Evolutionary conservation across 257 asterid genomes (phyloP), one percentile per base, ranked within the genome.

Genomic region (Fraxinus cuspidata): DNA sequence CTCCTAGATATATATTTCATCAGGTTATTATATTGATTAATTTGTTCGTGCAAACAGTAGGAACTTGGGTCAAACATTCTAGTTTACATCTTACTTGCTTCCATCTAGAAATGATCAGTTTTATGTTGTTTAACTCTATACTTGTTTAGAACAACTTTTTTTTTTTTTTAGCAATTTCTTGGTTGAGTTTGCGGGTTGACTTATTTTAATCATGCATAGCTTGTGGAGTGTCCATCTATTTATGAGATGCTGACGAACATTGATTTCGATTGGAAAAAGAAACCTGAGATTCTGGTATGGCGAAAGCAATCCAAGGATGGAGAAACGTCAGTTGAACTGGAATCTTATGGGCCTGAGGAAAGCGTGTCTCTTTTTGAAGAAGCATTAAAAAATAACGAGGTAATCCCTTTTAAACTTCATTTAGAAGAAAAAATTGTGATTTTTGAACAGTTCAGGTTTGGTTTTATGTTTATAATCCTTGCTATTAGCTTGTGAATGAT

Each of bases 211-310:
- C 37, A 60, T 81, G 77, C 29, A 13, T 76, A 92, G 97, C 76
- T 92, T 75, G 86, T 92, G 42, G 96, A 89, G 85, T 91, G 95
- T 81, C 96, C 97, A 35, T 91, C 97, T 51, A 68, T 92, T 72
- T 92, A 92, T 70, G 96, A 92, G 86, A 89, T 92, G 96, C 73
- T 92, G 84, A 89, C 96, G 42, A 87, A 88, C 82, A 80, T 92
- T 16, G 78, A 85, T 72, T 92, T 92, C 85, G 81, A 88, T 74
- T 92, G 96, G 97, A 86, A 82, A 84, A 91, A 89, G 83, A 81
- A 87, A 79, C 95, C 97, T 13, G 83, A 87, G 85, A 87, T 92
- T 83, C 77, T 78, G 74, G 94, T 93, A 25, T 93, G 98, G 98
- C 83, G 89, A 79, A 86, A 86, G 79, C 87, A 66, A 74, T 79